Percentiles rank a stretch among this genome's conserved stretches.
phyloP scores from a whole-genome alignment of 2,329 filamentous ascomycete species.

The Exophiala calicioides region DNA sequence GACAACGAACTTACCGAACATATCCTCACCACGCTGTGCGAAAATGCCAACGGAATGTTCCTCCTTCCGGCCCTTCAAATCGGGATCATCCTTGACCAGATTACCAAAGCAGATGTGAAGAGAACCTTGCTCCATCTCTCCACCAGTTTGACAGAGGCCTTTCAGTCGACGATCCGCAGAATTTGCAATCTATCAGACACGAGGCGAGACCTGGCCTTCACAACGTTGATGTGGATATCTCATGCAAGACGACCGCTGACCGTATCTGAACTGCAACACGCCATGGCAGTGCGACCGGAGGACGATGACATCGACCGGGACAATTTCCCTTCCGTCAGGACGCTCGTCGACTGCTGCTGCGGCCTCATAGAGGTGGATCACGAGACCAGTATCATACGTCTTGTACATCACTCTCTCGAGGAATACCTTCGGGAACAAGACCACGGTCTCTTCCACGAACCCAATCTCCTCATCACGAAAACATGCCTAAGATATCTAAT shows the following conservation, averaged over 20 bases:
- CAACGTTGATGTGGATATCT: constrained; percentile 35
- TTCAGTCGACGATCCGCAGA: constrained; percentile 34
- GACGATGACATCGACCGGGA: constrained; percentile 32
- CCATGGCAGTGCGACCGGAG: constrained; percentile 33
- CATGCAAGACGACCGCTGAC: constrained; percentile 33
- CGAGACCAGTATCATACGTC: constrained; percentile 34
- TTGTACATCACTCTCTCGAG: constrained; percentile 39
- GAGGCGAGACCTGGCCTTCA: constrained; percentile 32
- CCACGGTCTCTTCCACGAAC: constrained; percentile 35
- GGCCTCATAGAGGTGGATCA: constrained; percentile 39
- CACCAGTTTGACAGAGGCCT: constrained; percentile 32
- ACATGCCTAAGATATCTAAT: constrained; percentile 28
- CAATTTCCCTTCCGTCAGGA: constrained; percentile 30
- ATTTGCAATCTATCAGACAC: constrained; percentile 30
- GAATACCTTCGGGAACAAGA: constrained; percentile 37
- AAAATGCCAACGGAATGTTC: constrained; percentile 35
- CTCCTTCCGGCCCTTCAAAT: constrained; percentile 38
- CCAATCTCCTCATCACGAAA: constrained; percentile 33
- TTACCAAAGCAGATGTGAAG: constrained; percentile 35
- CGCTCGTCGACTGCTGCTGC: constrained; percentile 35
- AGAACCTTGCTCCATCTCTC: constrained; percentile 32
- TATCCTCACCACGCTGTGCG: constrained; percentile 31
- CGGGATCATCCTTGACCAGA: constrained; percentile 33
- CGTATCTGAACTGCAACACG: constrained; percentile 35
- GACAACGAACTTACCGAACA: constrained; percentile 31